Evolutionary conservation across 148 eudicot species (phyloP).

Genomic region (Cornus suecica): DNA sequence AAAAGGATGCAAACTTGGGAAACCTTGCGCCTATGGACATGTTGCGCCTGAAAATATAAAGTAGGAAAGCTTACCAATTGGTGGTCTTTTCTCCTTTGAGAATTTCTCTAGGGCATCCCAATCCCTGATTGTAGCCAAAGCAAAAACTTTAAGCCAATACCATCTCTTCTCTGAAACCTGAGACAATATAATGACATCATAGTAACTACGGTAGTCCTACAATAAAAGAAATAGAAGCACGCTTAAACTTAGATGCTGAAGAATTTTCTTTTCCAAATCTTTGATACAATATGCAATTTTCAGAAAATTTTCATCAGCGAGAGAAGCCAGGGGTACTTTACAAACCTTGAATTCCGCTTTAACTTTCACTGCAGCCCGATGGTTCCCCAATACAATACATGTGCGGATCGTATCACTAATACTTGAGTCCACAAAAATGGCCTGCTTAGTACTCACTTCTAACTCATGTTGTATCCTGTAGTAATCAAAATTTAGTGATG

Average conservation of each 20-base stretch:
- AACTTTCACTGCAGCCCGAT: conserved; percentile 81
- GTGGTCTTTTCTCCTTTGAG: conserved; percentile 95
- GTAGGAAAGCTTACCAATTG: conserved; percentile 55
- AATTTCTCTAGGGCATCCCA: conserved; percentile 97
- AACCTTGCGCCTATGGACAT: neutral
- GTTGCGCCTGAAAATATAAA: neutral
- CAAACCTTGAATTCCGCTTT: conserved; percentile 88
- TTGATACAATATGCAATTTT: neutral
- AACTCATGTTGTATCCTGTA: conserved; percentile 88
- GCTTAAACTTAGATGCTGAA: neutral
- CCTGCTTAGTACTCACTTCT: conserved; percentile 87
- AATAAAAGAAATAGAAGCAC: conserved; percentile 1
- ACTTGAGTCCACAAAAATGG: conserved; percentile 95
- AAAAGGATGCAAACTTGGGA: neutral
- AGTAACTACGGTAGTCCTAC: neutral
- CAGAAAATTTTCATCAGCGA: neutral
- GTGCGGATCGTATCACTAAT: conserved; percentile 97
- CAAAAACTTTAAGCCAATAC: conserved; percentile 99
- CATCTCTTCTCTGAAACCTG: conserved; percentile 97
- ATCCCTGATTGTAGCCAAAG: conserved; percentile 89
- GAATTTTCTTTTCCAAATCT: neutral
- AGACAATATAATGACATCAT: conserved; percentile 11
- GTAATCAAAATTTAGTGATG: neutral
- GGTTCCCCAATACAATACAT: conserved; percentile 93
- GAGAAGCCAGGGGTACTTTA: conserved; percentile 1